These are phyloP conservation scores for Apiospora phragmitis DNA, from an alignment of 2,329 filamentous ascomycete species.

Conservation along the genomic window DNA sequence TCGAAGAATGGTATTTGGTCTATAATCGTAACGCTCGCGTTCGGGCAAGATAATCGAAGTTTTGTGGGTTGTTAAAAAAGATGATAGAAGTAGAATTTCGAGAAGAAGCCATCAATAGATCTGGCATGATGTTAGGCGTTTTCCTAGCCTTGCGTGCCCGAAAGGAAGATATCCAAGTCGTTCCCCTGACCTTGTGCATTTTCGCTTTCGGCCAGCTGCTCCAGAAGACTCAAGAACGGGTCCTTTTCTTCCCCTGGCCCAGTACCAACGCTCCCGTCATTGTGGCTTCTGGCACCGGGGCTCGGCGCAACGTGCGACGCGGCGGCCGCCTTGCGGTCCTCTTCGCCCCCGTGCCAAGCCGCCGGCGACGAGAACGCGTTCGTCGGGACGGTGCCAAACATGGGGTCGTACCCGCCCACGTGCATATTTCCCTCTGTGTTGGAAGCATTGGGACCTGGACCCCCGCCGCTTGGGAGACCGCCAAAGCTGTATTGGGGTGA, in stretches of 20 bases:
- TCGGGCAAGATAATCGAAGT: neutral
- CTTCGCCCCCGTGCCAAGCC: constrained; percentile 48
- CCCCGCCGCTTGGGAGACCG: constrained; percentile 31
- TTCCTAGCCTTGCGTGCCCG: constrained; percentile 27
- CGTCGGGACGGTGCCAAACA: constrained; percentile 58
- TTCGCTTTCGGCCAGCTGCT: constrained; percentile 83
- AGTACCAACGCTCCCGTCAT: constrained; percentile 50
- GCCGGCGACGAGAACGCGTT: constrained; percentile 54
- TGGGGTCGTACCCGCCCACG: constrained; percentile 51
- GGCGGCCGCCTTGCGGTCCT: constrained; percentile 33
- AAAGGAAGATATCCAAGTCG: constrained; percentile 77
- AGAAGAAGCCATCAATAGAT: neutral
- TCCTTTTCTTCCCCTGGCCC: constrained; percentile 68
- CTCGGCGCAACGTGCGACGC: constrained; percentile 37
- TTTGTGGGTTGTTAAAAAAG: neutral
- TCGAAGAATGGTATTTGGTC: neutral
- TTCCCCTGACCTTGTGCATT: constrained; percentile 66
- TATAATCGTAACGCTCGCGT: neutral
- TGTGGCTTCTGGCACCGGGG: constrained; percentile 50
- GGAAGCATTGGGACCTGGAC: neutral
- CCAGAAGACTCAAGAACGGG: constrained; percentile 75
- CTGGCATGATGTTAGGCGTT: neutral
- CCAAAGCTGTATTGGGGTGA: constrained; percentile 45
- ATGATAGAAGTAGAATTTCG: neutral
- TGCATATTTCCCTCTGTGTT: constrained; percentile 27